phyloP scores from a whole-genome alignment of 2,329 filamentous ascomycete species.

The Fusarium sp. region DNA sequence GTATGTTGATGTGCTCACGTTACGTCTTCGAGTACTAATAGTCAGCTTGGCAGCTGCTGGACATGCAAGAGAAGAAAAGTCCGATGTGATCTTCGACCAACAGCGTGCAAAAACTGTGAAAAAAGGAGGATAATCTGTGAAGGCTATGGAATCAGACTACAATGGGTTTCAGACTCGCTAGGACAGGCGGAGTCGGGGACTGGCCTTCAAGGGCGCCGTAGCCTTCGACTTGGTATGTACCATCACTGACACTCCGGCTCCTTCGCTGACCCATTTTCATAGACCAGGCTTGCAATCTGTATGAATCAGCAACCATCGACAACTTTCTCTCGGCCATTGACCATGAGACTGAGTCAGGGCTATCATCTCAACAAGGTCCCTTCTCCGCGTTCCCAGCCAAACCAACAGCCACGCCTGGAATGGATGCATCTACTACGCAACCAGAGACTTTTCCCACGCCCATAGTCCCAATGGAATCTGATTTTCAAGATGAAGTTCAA shows the following conservation, averaged over 20 bases:
- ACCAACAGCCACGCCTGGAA: background rate
- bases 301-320: background rate
- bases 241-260: background rate
- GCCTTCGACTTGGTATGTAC: background rate
- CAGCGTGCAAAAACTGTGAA: constrained; percentile 23
- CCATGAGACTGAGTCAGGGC: background rate
- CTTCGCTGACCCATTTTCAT: background rate
- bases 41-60: constrained; percentile 14
- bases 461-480: background rate
- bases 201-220: background rate
- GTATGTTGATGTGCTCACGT: background rate
- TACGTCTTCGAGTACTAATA: background rate
- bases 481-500: background rate
- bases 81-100: constrained; percentile 21
- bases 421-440: background rate
- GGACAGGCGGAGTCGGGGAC: background rate
- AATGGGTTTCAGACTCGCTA: background rate
- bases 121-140: background rate
- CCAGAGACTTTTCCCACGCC: background rate
- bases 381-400: background rate
- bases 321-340: background rate
- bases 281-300: background rate
- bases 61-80: constrained; percentile 30
- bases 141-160: background rate
- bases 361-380: background rate